Evolutionary conservation across 768 basidiomycete species (phyloP), one percentile per base, ranked within the genome.

Genomic region (Amanita rubescens): DNA sequence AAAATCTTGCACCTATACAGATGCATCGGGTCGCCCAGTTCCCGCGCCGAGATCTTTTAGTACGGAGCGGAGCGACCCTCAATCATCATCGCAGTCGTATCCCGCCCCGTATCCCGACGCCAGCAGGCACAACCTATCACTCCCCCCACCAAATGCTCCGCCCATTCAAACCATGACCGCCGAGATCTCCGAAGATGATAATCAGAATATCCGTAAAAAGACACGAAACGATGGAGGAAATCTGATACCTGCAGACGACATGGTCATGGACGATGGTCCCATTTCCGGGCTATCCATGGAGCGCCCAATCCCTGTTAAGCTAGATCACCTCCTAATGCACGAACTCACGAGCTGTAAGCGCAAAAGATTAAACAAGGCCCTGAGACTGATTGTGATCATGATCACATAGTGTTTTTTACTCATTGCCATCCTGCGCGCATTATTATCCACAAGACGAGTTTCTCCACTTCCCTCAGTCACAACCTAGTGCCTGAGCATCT

Each of bases 1-100:
- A 58, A 90, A 90, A 67, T 71, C 78, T 30, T 91, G 89, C 67
- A 81, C 84, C 1, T 91, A 91, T 65, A 90, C 87, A 9, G 88
- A 91, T 57, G 75, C 87, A 20, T 77, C 83, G 19, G 90, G 89
- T 33, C 83, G 85, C 43, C 75, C 81, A n/a, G 90, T 91, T 10
- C 85, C 88, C 37, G 87, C 89, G 58, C 89, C 75, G 51, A 70
- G 78, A 55, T 75, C 69, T 8, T 71, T 74, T 61, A 78, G 74
- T 59, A 66, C 73, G 49, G 79, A 78, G 53, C 58, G 67, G 53
- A 64, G 63, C 37, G 68, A 70, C 38, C 59, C 60, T 25, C 67
- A 60, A 47, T 53, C 59, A 32, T 60, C 67, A 12, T 58, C 50
- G 27, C 60, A 62, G 53, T 51, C 61, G 7, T 59, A 63, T 33